Evolutionary conservation across 345 rosid species (phyloP).

Genomic region (Populus pruinosa): DNA sequence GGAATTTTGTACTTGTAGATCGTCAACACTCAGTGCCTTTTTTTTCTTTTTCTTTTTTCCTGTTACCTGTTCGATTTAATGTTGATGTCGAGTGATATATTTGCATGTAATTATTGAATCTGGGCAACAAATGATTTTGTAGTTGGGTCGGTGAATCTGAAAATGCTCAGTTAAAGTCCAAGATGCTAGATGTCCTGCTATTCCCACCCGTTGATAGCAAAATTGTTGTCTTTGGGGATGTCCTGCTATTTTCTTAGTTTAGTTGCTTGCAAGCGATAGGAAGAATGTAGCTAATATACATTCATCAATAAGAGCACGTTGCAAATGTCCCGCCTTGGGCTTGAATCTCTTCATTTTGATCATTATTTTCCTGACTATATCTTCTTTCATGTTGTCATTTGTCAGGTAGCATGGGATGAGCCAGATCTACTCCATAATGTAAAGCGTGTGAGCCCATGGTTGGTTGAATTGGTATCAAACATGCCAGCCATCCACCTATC

Average conservation of each 20-base stretch:
- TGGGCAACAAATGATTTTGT: neutral
- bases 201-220: neutral
- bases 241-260: neutral
- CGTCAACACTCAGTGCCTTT: neutral
- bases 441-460: conserved; percentile 93
- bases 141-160: neutral
- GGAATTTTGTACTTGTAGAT: neutral
- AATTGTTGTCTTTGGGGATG: neutral
- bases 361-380: neutral
- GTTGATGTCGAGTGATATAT: neutral
- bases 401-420: conserved; percentile 97
- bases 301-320: neutral
- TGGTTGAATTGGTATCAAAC: conserved; percentile 78
- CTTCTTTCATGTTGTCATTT: conserved; percentile 5
- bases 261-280: neutral
- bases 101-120: neutral
- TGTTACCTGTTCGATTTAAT: neutral
- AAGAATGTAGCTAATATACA: neutral
- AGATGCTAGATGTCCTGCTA: neutral
- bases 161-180: neutral
- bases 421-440: conserved; percentile 94
- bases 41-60: neutral
- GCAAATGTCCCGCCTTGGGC: neutral
- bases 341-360: conserved; percentile 2
- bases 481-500: conserved; percentile 67